Evolutionary conservation across 2,329 filamentous ascomycete species (phyloP), one percentile per base, ranked within the genome.

Genomic region (Cladosporium oxysporum): DNA sequence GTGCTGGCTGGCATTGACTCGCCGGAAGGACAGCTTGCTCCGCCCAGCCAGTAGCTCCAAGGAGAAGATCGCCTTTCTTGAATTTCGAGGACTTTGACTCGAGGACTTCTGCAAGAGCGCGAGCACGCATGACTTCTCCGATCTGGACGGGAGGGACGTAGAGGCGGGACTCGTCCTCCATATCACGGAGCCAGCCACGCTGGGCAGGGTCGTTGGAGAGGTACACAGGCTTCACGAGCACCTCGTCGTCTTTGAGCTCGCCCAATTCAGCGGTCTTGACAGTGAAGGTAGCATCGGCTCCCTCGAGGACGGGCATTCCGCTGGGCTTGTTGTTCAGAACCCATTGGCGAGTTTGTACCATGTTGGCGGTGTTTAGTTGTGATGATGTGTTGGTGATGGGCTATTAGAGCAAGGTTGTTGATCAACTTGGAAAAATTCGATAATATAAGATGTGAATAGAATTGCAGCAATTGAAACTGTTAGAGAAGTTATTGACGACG

Each of bases 181-280:
- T 71, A 16, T 75, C 71, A 62, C 79, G 74, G 67, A 85, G 84
- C 82, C 83, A 84, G 53, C 76, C 78, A 64, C 83, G 79, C 71
- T 85, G 83, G 3, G 82, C 83, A 1, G 84, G 83, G 72, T 85
- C 83, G 67, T 85, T 85, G 68, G 82, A 84, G 60, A 84, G 71
- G 71, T 79, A 83, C 21, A 80, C 70, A 2, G 76, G 73, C 73
- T 84, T 82, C 63, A 84, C 67, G 23, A 85, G 78, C 66, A 83
- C 74, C 72, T 85, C 76, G 65, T 78, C 73, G 11, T 77, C 66
- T 31, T 75, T 71, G 11, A 79, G 76, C 35, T 66, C 44, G 2
- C 80, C 66, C 2, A 67, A 49, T 8, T 71, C 68, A 14, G 62
- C 68, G 10, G 74, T 76, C 60, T 74, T 67, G 58, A 82, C 76